phyloP scores from a whole-genome alignment of 768 basidiomycete genomes.

The Mycena galericulata region DNA sequence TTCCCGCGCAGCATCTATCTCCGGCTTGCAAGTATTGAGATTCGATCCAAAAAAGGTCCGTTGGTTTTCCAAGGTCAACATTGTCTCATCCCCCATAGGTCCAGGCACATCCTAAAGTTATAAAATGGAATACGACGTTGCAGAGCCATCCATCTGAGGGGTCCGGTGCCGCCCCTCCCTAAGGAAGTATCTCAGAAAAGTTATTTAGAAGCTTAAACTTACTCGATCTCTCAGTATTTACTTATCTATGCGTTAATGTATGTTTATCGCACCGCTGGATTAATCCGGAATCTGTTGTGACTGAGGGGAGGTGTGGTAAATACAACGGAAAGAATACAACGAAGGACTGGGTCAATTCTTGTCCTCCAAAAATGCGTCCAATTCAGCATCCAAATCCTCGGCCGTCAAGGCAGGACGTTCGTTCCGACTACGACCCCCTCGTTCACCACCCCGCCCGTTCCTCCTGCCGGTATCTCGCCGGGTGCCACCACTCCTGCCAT shows the following conservation, averaged over 20 bases:
- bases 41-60: conserved; percentile 69
- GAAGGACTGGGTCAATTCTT: conserved; percentile 47
- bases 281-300: neutral
- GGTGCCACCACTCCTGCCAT: conserved; percentile 23
- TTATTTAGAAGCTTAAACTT: neutral
- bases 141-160: conserved; percentile 1
- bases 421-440: conserved; percentile 54
- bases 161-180: neutral
- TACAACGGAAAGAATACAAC: conserved; percentile 17
- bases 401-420: conserved; percentile 63
- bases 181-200: neutral
- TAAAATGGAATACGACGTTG: conserved; percentile 58
- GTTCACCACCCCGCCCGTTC: conserved; percentile 45
- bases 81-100: conserved; percentile 50
- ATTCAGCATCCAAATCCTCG: conserved; percentile 85
- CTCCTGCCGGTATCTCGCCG: conserved; percentile 39
- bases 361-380: conserved; percentile 80
- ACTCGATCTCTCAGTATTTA: neutral
- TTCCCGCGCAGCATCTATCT: conserved; percentile 72
- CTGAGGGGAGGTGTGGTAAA: conserved; percentile 22
- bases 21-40: conserved; percentile 71
- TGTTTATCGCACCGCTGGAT: neutral
- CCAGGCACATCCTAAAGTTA: conserved; percentile 65
- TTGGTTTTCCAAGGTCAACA: neutral
- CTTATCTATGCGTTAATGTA: neutral